A percentile compares a stretch with the other conserved stretches of the same genome.
Evolutionary conservation across 495 filamentous ascomycete genomes (phyloP).

Genomic region (Xylaria castorea): DNA sequence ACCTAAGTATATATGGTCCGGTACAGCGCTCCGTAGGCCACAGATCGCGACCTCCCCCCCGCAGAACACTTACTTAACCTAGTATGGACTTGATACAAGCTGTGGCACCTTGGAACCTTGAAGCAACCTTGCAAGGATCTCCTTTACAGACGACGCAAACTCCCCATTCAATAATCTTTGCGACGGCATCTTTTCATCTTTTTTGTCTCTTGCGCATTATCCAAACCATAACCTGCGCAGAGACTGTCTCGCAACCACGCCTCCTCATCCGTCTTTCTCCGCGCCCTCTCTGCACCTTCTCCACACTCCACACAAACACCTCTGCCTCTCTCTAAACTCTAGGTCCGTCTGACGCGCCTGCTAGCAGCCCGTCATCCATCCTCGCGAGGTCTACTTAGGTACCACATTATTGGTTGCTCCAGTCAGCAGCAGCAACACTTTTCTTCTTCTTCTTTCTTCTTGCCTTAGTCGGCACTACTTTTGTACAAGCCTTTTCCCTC

Average conservation of each 20-base stretch:
- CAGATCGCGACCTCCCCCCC: not conserved
- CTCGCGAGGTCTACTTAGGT: not conserved
- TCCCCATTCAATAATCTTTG: conserved; percentile 3
- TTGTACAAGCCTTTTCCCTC: not conserved
- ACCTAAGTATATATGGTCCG: not conserved
- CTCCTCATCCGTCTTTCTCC: not conserved
- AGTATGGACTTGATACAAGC: not conserved
- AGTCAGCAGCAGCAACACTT: not conserved
- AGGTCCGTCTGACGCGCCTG: not conserved
- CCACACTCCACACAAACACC: not conserved
- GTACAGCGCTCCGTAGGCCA: not conserved
- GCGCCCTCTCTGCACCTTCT: not conserved
- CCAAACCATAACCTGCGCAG: conserved; percentile 1
- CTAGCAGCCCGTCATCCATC: not conserved
- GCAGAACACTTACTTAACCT: not conserved
- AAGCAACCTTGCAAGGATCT: conserved; percentile 11
- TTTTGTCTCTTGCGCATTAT: conserved; percentile 19
- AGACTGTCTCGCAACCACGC: conserved; percentile 16
- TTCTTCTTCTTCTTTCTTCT: not conserved
- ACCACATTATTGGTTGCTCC: not conserved
- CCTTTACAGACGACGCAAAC: not conserved
- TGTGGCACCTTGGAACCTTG: not conserved
- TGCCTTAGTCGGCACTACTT: not conserved
- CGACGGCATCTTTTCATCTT: conserved; percentile 16
- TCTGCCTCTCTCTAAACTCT: not conserved